Conservation (phyloP, 2,329 filamentous ascomycete species). For the Aspergillus brunneoviolaceus region DNA sequence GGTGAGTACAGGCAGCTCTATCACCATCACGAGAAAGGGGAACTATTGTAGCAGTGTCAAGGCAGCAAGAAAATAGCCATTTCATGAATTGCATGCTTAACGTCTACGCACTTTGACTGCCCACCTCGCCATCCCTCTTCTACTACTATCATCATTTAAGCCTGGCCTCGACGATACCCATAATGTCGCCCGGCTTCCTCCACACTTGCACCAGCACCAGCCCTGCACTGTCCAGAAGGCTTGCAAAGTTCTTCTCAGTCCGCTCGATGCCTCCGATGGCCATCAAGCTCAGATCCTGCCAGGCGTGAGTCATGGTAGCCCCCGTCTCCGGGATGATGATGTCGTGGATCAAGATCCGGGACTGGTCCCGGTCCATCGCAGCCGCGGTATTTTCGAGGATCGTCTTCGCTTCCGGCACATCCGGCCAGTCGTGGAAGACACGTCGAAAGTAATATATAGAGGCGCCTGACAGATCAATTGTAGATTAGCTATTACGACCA, state of each 20-base stretch:
- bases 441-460: slow-evolving; percentile 33
- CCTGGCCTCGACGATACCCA: slow-evolving; percentile 26
- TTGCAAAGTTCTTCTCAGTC: slow-evolving; percentile 25
- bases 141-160: slow-evolving; percentile 12
- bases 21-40: too few species aligned
- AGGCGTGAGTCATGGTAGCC: slow-evolving; percentile 18
- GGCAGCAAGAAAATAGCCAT: too few species aligned
- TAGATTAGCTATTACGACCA: not conserved
- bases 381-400: slow-evolving; percentile 25
- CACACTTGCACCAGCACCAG: slow-evolving; percentile 26
- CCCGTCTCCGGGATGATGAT: slow-evolving; percentile 25
- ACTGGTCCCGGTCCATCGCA: slow-evolving; percentile 21
- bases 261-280: slow-evolving; percentile 27
- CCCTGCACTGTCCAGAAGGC: slow-evolving; percentile 23
- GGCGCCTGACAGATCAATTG: slow-evolving; percentile 17
- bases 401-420: slow-evolving; percentile 5
- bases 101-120: too few species aligned
- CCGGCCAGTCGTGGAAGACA: slow-evolving; percentile 31
- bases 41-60: too few species aligned
- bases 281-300: slow-evolving; percentile 29
- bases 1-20: too few species aligned
- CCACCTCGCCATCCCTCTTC: too few species aligned
- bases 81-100: too few species aligned
- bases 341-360: slow-evolving; percentile 27
- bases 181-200: slow-evolving; percentile 15